phyloP scores from a whole-genome alignment of 2,329 filamentous ascomycete species.

The Fusarium acutatum region DNA sequence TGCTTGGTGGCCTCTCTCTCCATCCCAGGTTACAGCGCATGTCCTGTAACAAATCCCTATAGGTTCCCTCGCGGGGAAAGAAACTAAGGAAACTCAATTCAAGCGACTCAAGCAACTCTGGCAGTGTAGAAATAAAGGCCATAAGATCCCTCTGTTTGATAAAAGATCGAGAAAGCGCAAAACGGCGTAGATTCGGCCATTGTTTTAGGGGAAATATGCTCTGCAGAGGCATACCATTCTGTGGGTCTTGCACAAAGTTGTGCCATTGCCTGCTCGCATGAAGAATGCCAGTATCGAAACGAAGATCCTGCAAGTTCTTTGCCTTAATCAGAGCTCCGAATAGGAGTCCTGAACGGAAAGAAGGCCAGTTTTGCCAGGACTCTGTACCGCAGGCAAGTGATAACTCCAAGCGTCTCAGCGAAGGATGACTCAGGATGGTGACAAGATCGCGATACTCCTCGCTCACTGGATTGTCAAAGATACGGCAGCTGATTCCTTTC shows the following conservation, averaged over 20 bases:
- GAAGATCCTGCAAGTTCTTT: conserved; percentile 34
- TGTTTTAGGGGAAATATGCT: conserved; percentile 43
- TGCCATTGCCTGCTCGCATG: background rate
- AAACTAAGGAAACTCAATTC: conserved; percentile 48
- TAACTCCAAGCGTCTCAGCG: conserved; percentile 3
- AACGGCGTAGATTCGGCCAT: conserved; percentile 43
- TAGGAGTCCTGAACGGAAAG: background rate
- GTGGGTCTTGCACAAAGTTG: rapidly evolving
- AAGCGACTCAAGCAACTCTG: conserved; percentile 41
- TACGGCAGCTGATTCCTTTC: conserved; percentile 40
- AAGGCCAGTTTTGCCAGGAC: background rate
- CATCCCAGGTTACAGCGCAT: conserved; percentile 3
- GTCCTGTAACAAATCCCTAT: background rate
- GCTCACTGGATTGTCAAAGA: background rate
- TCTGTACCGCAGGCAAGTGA: background rate
- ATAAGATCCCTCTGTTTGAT: conserved; percentile 44
- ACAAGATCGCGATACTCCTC: conserved; percentile 3
- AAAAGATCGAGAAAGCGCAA: conserved; percentile 44
- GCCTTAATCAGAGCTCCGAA: conserved; percentile 2
- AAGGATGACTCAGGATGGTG: background rate
- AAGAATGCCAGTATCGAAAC: conserved; percentile 12
- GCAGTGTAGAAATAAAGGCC: conserved; percentile 40
- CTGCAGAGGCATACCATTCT: conserved; percentile 31
- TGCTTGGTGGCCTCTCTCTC: background rate
- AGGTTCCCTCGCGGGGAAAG: background rate